phyloP scores from a whole-genome alignment of 805 yeast species.

The Suhomyces canberraensis region DNA sequence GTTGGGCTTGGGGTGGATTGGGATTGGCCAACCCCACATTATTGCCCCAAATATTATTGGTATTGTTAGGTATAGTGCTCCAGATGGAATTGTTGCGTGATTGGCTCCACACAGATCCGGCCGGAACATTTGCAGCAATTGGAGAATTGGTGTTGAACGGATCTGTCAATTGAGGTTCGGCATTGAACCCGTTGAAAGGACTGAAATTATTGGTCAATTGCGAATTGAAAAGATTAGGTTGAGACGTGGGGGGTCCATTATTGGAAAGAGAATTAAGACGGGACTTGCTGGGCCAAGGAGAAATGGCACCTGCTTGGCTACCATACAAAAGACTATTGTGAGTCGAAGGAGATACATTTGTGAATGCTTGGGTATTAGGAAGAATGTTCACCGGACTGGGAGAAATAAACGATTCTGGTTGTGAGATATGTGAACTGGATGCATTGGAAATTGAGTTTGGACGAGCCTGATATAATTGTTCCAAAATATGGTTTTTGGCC shows the following conservation, averaged over 20 bases:
- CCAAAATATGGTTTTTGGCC: slow-evolving; percentile 25
- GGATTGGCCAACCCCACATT: background rate
- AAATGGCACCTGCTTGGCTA: slow-evolving; percentile 1
- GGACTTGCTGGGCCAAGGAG: slow-evolving; percentile 13
- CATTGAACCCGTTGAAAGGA: slow-evolving; percentile 13
- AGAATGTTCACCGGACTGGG: background rate
- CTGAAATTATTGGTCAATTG: slow-evolving; percentile 13
- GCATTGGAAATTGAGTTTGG: slow-evolving; percentile 16
- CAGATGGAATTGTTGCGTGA: slow-evolving; percentile 31
- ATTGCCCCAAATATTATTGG: slow-evolving; percentile 8
- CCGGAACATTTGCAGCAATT: background rate
- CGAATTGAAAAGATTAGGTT: slow-evolving; percentile 4
- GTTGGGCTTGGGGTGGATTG: slow-evolving; percentile 1
- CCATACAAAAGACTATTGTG: slow-evolving; percentile 8
- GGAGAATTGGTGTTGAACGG: slow-evolving; percentile 3
- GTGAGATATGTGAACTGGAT: background rate
- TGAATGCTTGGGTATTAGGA: background rate
- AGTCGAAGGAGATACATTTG: slow-evolving; percentile 7
- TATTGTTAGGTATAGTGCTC: slow-evolving; percentile 15
- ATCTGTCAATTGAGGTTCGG: background rate
- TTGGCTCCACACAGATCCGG: slow-evolving; percentile 12
- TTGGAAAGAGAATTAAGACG: slow-evolving; percentile 8
- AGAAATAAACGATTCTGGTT: slow-evolving; percentile 1
- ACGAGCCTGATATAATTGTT: slow-evolving; percentile 34
- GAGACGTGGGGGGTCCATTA: background rate